phyloP scores from a whole-genome alignment of 805 yeast species.

The Yamadazyma nakazawae region DNA sequence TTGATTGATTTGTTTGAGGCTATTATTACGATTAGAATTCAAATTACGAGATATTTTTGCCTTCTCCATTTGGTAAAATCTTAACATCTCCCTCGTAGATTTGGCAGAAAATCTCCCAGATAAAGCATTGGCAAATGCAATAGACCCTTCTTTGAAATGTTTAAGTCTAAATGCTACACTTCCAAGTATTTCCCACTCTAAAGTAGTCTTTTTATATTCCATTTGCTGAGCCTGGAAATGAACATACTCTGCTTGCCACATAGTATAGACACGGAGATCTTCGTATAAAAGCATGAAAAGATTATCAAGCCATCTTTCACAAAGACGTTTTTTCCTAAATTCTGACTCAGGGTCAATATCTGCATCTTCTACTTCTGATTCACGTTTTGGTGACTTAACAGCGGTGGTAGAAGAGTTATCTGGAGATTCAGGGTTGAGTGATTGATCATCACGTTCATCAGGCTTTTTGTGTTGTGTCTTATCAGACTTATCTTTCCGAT shows the following conservation, averaged over 20 bases:
- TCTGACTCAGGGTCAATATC: slow-evolving; percentile 31
- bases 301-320: slow-evolving; percentile 75
- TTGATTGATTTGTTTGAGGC: slow-evolving; percentile 35
- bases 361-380: slow-evolving; percentile 14
- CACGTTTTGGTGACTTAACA: slow-evolving; percentile 31
- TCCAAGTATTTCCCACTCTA: slow-evolving; percentile 94
- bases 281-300: slow-evolving; percentile 66
- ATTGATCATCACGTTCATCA: neutral
- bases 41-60: slow-evolving; percentile 19
- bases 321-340: slow-evolving; percentile 60
- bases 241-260: slow-evolving; percentile 89
- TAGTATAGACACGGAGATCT: slow-evolving; percentile 76
- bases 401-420: slow-evolving; percentile 35
- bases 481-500: slow-evolving; percentile 34
- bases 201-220: slow-evolving; percentile 68
- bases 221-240: slow-evolving; percentile 88
- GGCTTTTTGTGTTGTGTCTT: slow-evolving; percentile 4
- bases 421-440: neutral
- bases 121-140: slow-evolving; percentile 75
- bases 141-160: slow-evolving; percentile 82
- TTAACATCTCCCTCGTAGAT: slow-evolving; percentile 70
- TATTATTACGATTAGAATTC: slow-evolving; percentile 15
- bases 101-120: slow-evolving; percentile 74
- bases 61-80: slow-evolving; percentile 56
- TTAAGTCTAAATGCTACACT: slow-evolving; percentile 79